Conservation (phyloP, 1,284 basidiomycete species). For the Cryptococcus maquisensis region DNA sequence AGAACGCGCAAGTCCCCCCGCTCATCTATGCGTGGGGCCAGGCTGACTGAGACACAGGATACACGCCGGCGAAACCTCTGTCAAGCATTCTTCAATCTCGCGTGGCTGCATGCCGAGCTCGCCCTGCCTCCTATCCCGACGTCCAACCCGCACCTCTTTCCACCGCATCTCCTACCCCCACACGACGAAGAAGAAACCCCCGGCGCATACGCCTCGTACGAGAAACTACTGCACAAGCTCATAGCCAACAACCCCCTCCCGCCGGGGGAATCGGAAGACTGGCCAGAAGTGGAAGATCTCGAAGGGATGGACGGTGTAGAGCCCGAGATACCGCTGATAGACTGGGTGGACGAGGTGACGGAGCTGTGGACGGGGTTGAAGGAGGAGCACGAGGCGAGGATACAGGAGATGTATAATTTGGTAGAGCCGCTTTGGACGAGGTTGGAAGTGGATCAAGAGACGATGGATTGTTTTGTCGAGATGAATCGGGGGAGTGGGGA, state of each 20-base stretch:
- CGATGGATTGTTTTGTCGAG: constrained; percentile 44
- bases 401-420: constrained; percentile 45
- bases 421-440: constrained; percentile 46
- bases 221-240: constrained; percentile 22
- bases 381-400: constrained; percentile 32
- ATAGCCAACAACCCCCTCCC: constrained; percentile 22
- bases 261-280: constrained; percentile 22
- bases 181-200: constrained; percentile 27
- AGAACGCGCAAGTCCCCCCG: constrained; percentile 31
- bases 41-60: constrained; percentile 23
- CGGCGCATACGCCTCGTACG: constrained; percentile 27
- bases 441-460: constrained; percentile 38
- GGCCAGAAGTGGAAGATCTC: constrained; percentile 22
- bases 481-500: constrained; percentile 44
- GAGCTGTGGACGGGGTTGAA: constrained; percentile 42
- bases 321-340: constrained; percentile 40
- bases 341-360: constrained; percentile 34
- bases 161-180: constrained; percentile 29
- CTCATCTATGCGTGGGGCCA: background rate
- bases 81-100: constrained; percentile 34
- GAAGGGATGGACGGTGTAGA: constrained; percentile 41
- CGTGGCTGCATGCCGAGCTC: constrained; percentile 43
- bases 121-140: constrained; percentile 28
- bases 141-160: constrained; percentile 25
- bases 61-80: constrained; percentile 29